These are phyloP conservation scores for Yamadazyma ubonensis DNA, from an alignment of 805 yeast genomes.

Conservation along the genomic window DNA sequence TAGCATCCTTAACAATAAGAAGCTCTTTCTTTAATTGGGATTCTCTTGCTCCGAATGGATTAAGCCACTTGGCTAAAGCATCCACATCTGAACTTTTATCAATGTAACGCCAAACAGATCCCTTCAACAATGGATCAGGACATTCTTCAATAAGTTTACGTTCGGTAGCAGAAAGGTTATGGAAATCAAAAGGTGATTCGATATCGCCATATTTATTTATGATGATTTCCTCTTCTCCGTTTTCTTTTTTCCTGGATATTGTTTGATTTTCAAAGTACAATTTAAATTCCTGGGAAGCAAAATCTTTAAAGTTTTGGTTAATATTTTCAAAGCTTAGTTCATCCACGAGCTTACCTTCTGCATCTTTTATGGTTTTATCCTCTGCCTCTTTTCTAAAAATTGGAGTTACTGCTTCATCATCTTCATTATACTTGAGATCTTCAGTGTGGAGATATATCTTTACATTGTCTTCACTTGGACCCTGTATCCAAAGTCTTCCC, in stretches of 20 bases:
- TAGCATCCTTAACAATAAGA: slow-evolving; percentile 48
- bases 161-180: slow-evolving; percentile 38
- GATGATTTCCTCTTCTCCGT: slow-evolving; percentile 1
- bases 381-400: slow-evolving; percentile 5
- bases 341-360: slow-evolving; percentile 16
- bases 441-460: slow-evolving; percentile 19
- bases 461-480: slow-evolving; percentile 61
- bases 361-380: background rate
- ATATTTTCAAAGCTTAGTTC: slow-evolving; percentile 25
- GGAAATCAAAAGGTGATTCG: slow-evolving; percentile 5
- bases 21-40: slow-evolving; percentile 63
- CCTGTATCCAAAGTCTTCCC: slow-evolving; percentile 91
- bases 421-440: slow-evolving; percentile 17
- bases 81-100: slow-evolving; percentile 62
- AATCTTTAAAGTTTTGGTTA: slow-evolving; percentile 20
- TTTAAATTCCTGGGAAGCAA: slow-evolving; percentile 29
- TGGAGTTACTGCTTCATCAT: slow-evolving; percentile 37
- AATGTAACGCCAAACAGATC: slow-evolving; percentile 67
- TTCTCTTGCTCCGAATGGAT: slow-evolving; percentile 75
- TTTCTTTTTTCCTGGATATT: slow-evolving; percentile 13
- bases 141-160: slow-evolving; percentile 69
- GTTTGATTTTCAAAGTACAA: slow-evolving; percentile 25
- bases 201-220: slow-evolving; percentile 23
- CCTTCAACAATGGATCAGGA: slow-evolving; percentile 51
- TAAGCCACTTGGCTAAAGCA: slow-evolving; percentile 60